Base-by-base conservation (phyloP, 352 stramenopile genomes). In the Peronospora belbahrii region DNA sequence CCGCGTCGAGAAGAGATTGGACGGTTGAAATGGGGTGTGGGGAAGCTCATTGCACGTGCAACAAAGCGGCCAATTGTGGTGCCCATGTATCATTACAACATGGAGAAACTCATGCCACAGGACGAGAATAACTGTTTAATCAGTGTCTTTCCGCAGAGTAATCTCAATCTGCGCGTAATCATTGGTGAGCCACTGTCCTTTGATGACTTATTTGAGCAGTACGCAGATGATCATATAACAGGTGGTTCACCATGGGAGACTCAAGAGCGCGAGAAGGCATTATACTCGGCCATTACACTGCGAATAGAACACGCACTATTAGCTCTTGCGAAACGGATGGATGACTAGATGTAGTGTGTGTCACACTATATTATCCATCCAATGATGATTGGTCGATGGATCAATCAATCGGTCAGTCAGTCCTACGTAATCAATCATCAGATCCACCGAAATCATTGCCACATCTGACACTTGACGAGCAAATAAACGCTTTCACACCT, bases 51-150 rank as follows among this genome's bases (percentile, higher is more conserved):
- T 42, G 79, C 79, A 17, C 78, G 83, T 38, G 74, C 79, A 0
- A 69, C 69, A 13, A 58, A 74, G 38, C 66, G 69, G 19, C 78
- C 79, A 8, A 62, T 94, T 42, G 83, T 95, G 32, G 59, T 95
- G 36, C 83, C 83, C 6, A 68, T 92, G 54, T 95, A 95, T 49
- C 81, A 93, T 59, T 56, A 76, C 49, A 89, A 90, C 60, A 92
- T 95, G 79, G 74, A 93, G 52, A 57, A 84, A 53, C 60, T 95
- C 34, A 88, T 94, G 74, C 83, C 80, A 17, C 80, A 94, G 59
- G 73, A 89, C 53, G 67, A 71, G 42, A 32, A 83, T 30, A 84
- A 92, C 53, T 67, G 66, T 19, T 50, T 94, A 6, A 81, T 88
- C 54, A 77, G 65, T 33, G 36, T 86, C 19, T 37, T 94, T 6